These are phyloP conservation scores for Westerdykella sp. DNA, from an alignment of 2,329 filamentous ascomycete species.

Conservation along the genomic window DNA sequence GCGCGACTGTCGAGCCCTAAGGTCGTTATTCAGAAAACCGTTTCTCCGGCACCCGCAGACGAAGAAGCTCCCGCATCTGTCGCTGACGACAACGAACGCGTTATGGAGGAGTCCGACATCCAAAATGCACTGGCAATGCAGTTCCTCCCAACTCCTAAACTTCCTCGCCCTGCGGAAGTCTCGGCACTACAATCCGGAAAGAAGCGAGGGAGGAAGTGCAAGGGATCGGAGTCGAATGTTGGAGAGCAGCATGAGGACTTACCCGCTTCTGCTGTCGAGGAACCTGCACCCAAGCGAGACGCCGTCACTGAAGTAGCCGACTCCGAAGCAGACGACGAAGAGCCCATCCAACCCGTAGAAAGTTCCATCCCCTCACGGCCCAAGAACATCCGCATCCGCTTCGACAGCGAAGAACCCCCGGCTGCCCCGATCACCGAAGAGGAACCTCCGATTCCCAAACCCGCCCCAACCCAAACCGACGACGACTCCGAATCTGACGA, in stretches of 20 bases:
- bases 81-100: conserved; percentile 8
- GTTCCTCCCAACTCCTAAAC: conserved; percentile 11
- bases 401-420: conserved; percentile 32
- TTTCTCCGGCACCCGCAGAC: conserved; percentile 7
- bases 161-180: conserved; percentile 1
- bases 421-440: conserved; percentile 1
- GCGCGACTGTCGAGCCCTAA: conserved; percentile 19
- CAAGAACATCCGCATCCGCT: conserved; percentile 26
- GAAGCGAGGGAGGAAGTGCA: too few species aligned
- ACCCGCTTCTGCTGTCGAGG: background rate
- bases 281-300: background rate
- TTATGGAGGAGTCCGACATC: background rate
- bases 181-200: too few species aligned
- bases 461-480: conserved; percentile 4
- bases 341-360: background rate
- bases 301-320: background rate
- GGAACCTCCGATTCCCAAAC: background rate
- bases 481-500: conserved; percentile 30
- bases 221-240: too few species aligned
- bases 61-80: conserved; percentile 3
- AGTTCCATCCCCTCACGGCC: background rate
- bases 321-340: background rate
- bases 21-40: conserved; percentile 15
- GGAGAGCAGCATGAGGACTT: too few species aligned
- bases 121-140: too few species aligned